These are phyloP conservation scores for Chalciporus sp. DNA, from an alignment of 1,284 basidiomycete species.

Conservation along the genomic window DNA sequence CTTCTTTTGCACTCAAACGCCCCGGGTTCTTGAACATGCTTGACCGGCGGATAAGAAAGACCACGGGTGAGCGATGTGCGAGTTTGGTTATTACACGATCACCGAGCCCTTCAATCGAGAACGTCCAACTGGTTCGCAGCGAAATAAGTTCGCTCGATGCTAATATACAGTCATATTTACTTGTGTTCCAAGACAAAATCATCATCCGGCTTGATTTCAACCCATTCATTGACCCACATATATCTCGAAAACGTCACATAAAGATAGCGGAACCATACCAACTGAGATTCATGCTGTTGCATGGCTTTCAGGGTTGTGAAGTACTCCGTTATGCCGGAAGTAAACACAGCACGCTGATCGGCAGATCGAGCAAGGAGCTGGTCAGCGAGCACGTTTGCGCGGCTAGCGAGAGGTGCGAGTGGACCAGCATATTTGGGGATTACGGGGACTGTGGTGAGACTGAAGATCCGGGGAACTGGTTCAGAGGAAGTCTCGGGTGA, in stretches of 20 bases:
- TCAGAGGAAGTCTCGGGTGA: conserved; percentile 11
- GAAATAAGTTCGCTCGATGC: background rate
- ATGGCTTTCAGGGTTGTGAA: conserved; percentile 67
- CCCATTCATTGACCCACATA: conserved; percentile 91
- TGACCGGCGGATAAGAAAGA: no score
- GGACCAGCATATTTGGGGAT: conserved; percentile 64
- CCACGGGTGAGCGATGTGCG: no score
- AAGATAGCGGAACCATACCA: conserved; percentile 90
- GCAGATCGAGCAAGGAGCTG: conserved; percentile 17
- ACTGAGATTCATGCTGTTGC: conserved; percentile 73
- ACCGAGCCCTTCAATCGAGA: no score
- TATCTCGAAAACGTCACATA: conserved; percentile 85
- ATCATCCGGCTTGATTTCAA: conserved; percentile 34
- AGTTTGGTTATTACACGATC: no score
- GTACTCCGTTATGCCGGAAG: conserved; percentile 62
- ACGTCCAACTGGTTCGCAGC: no score
- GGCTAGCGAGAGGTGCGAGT: conserved; percentile 49
- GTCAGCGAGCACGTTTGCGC: conserved; percentile 41
- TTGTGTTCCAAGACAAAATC: background rate
- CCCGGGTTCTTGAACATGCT: no score
- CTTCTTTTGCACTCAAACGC: no score
- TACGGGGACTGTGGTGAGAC: conserved; percentile 61
- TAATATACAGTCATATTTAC: conserved; percentile 1
- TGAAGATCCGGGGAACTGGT: conserved; percentile 51
- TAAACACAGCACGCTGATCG: conserved; percentile 36